phyloP scores from a whole-genome alignment of 148 eudicot species.

The Rhododendron mucronatum region DNA sequence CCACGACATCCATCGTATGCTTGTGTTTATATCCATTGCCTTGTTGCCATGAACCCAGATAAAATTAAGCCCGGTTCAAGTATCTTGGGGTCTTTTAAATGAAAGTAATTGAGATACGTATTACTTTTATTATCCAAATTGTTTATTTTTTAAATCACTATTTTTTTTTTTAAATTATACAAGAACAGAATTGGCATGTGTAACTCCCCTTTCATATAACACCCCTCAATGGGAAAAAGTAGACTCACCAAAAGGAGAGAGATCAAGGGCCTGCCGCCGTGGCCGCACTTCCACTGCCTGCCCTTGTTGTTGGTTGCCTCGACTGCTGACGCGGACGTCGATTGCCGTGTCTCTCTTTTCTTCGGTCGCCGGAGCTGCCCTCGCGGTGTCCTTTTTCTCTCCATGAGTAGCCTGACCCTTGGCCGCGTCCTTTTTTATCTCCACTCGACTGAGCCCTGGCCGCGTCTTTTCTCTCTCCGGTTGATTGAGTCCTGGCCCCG shows the following conservation, averaged over 20 bases:
- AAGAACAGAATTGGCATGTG: no score
- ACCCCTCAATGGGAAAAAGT: background rate
- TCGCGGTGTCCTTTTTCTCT: background rate
- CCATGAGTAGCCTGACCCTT: background rate
- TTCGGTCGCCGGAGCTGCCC: background rate
- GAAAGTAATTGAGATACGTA: no score
- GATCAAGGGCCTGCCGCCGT: slow-evolving; percentile 30
- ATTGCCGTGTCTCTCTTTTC: slow-evolving; percentile 24
- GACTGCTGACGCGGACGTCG: slow-evolving; percentile 21
- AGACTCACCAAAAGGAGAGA: slow-evolving; percentile 61
- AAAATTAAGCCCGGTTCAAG: no score
- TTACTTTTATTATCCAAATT: no score
- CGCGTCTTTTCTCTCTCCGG: background rate
- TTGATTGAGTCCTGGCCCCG: background rate
- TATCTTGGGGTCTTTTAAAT: no score
- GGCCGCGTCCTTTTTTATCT: background rate
- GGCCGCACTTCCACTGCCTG: slow-evolving; percentile 44
- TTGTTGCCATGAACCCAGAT: no score
- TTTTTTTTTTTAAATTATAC: no score
- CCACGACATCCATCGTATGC: background rate
- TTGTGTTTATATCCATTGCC: background rate
- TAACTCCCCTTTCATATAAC: no score
- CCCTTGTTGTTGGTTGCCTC: slow-evolving; percentile 4
- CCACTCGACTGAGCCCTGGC: background rate
- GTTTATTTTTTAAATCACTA: no score